These are phyloP conservation scores for Cyclanthera cordifolia DNA, from an alignment of 306 rosid genomes.

Conservation along the genomic window DNA sequence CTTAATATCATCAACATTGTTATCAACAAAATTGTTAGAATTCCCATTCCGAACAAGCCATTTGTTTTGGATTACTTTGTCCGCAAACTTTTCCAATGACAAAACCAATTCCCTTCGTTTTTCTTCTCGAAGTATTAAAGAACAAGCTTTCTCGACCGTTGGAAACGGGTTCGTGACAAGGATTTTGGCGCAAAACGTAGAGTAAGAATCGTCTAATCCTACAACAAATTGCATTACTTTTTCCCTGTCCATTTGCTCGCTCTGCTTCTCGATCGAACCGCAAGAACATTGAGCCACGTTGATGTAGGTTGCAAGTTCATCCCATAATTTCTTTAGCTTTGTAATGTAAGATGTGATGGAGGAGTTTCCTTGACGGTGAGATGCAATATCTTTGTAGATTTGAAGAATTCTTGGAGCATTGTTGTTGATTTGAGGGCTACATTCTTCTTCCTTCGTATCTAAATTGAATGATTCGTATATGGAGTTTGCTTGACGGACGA, in stretches of 20 bases:
- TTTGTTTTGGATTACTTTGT: not conserved
- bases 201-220: not conserved
- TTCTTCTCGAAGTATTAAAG: not conserved
- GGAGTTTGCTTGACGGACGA: not conserved
- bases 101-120: not conserved
- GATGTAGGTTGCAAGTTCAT: not conserved
- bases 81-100: not conserved
- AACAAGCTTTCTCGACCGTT: not conserved
- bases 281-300: not conserved
- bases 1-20: not conserved
- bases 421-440: not conserved
- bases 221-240: not conserved
- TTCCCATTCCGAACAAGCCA: not conserved
- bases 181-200: not conserved
- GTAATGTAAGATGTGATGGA: not conserved
- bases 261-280: not conserved
- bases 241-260: not conserved
- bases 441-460: not conserved
- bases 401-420: not conserved
- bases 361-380: not conserved
- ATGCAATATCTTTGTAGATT: not conserved
- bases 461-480: not conserved
- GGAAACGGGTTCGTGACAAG: not conserved
- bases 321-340: not conserved
- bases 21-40: not conserved